These are phyloP conservation scores for Arctium lappa DNA, from an alignment of 129 eudicot species.

Conservation along the genomic window DNA sequence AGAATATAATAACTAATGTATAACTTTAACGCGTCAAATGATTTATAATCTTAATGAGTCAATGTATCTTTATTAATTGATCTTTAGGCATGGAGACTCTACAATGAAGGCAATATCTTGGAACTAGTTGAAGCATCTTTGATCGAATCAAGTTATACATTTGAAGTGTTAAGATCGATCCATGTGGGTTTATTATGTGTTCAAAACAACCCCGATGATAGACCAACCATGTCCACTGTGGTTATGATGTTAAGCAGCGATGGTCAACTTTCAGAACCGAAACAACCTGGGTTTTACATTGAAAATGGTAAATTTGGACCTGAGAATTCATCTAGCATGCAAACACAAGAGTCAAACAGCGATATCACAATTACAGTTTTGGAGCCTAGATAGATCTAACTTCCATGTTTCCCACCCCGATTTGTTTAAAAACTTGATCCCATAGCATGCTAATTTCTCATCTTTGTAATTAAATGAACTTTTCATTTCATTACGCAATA, in stretches of 20 bases:
- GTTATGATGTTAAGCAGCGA: constrained; percentile 21
- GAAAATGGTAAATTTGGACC: constrained; percentile 9
- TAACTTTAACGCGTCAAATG: neutral
- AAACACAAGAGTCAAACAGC: neutral
- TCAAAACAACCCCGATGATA: constrained; percentile 27
- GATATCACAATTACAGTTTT: constrained; percentile 3
- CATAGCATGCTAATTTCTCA: neutral
- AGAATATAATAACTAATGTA: neutral
- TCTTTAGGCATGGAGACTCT: constrained; percentile 30
- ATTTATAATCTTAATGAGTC: neutral
- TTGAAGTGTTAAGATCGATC: constrained; percentile 20
- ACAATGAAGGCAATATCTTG: constrained; percentile 23
- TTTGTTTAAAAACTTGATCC: neutral
- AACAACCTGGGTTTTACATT: constrained; percentile 29
- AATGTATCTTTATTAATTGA: neutral
- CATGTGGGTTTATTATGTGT: constrained; percentile 29
- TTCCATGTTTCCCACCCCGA: neutral
- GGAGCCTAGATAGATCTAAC: constrained; percentile 13
- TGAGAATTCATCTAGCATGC: constrained; percentile 14
- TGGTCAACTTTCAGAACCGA: constrained; percentile 2
- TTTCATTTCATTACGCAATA: too few relatives aligned
- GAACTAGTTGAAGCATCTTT: constrained; percentile 20
- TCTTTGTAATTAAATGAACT: neutral
- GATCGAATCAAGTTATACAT: neutral
- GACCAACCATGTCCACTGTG: constrained; percentile 23